Evolutionary conservation across 2,329 filamentous ascomycete genomes (phyloP).

Genomic region (Huntiella bhutanensis): DNA sequence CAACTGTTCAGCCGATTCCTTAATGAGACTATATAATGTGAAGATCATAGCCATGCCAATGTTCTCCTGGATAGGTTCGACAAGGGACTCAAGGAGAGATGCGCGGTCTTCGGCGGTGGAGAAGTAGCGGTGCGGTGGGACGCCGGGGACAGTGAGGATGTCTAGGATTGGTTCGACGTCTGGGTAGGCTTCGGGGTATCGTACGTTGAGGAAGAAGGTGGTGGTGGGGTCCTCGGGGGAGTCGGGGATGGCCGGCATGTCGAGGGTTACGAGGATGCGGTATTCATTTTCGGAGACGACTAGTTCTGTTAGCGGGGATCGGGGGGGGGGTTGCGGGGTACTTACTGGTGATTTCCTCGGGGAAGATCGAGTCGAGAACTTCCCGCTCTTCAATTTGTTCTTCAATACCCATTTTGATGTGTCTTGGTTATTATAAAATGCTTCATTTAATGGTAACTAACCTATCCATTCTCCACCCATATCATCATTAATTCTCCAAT

Average conservation of each 20-base stretch:
- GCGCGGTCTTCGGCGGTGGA: conserved; percentile 65
- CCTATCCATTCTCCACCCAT: too few relatives aligned
- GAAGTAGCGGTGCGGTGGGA: conserved; percentile 50
- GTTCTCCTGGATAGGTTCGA: conserved; percentile 71
- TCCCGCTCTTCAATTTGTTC: conserved; percentile 93
- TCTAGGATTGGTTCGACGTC: conserved; percentile 72
- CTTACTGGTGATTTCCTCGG: conserved; percentile 83
- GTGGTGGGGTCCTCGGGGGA: conserved; percentile 45
- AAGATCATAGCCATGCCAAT: conserved; percentile 97
- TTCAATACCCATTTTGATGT: conserved; percentile 43
- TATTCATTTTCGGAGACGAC: conserved; percentile 84
- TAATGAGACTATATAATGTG: conserved; percentile 68
- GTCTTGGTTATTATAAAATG: too few relatives aligned
- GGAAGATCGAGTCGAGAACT: conserved; percentile 94
- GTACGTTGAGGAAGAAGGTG: conserved; percentile 58
- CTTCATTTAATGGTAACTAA: too few relatives aligned
- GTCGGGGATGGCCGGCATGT: conserved; percentile 48
- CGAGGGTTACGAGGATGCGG: conserved; percentile 69
- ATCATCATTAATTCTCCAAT: too few relatives aligned
- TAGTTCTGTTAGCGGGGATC: conserved; percentile 19
- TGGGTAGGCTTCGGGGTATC: conserved; percentile 79
- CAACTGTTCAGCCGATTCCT: conserved; percentile 77
- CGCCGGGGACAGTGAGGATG: conserved; percentile 53
- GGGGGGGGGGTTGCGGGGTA: not conserved
- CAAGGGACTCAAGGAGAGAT: conserved; percentile 48